Conservation (phyloP, 805 yeast species). For the Blastobotrys robertii region DNA sequence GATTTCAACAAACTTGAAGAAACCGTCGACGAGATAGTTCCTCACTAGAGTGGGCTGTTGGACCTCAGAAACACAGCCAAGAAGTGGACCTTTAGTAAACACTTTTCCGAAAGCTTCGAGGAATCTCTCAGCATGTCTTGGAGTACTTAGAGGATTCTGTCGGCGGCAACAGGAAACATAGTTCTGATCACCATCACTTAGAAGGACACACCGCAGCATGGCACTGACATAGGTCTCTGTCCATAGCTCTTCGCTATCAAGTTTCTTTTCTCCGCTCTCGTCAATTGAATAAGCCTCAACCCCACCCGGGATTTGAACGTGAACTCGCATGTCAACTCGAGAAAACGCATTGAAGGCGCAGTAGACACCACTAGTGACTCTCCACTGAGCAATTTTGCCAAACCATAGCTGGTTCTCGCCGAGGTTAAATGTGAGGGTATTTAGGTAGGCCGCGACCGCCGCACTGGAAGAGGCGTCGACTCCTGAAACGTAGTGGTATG, state of each 20-base stretch:
- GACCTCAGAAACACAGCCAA: slow-evolving; percentile 59
- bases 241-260: slow-evolving; percentile 27
- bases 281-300: slow-evolving; percentile 31
- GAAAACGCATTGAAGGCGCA: slow-evolving; percentile 64
- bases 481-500: slow-evolving; percentile 47
- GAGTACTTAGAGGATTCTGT: slow-evolving; percentile 58
- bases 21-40: slow-evolving; percentile 70
- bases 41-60: slow-evolving; percentile 56
- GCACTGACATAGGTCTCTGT: slow-evolving; percentile 52
- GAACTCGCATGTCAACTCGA: slow-evolving; percentile 62
- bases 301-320: slow-evolving; percentile 45
- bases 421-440: slow-evolving; percentile 34
- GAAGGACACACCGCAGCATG: slow-evolving; percentile 64
- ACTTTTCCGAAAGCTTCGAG: slow-evolving; percentile 55
- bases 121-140: slow-evolving; percentile 43
- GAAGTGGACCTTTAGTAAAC: slow-evolving; percentile 52
- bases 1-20: slow-evolving; percentile 50
- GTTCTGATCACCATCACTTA: slow-evolving; percentile 68
- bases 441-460: slow-evolving; percentile 47
- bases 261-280: slow-evolving; percentile 30
- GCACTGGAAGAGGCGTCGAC: slow-evolving; percentile 43
- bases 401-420: slow-evolving; percentile 64
- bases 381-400: slow-evolving; percentile 43
- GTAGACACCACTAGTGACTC: slow-evolving; percentile 32
- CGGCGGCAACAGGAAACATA: slow-evolving; percentile 77